These are phyloP conservation scores for Allantophomopsis lycopodina DNA, from an alignment of 2,329 filamentous ascomycete genomes.

Conservation along the genomic window DNA sequence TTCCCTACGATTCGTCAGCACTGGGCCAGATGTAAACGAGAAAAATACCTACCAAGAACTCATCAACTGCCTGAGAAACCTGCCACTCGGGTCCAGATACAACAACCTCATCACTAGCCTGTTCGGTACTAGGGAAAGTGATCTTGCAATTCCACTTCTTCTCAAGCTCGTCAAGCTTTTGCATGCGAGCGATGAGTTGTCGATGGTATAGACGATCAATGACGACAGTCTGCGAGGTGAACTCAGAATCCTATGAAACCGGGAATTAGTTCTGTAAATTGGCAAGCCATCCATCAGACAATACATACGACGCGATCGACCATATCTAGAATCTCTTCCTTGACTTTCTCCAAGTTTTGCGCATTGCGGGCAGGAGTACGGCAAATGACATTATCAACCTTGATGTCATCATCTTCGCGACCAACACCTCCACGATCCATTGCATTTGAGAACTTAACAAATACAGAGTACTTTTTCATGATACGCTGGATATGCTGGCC, in stretches of 20 bases:
- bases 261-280: conserved; percentile 21
- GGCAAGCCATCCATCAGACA: neutral
- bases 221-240: conserved; percentile 84
- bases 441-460: conserved; percentile 98
- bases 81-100: conserved; percentile 97
- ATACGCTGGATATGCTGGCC: conserved; percentile 98
- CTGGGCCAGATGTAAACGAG: neutral
- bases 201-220: conserved; percentile 94
- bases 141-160: conserved; percentile 99
- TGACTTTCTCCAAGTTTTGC: conserved; percentile 90
- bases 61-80: conserved; percentile 91
- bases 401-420: conserved; percentile 94
- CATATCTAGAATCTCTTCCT: conserved; percentile 99
- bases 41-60: conserved; percentile 57
- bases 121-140: conserved; percentile 92
- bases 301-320: conserved; percentile 45
- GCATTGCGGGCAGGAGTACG: conserved; percentile 94
- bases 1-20: conserved; percentile 45
- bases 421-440: conserved; percentile 91
- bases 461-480: conserved; percentile 99
- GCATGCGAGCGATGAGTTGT: conserved; percentile 76
- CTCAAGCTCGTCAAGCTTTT: conserved; percentile 86
- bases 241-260: conserved; percentile 60
- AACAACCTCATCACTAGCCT: conserved; percentile 90
- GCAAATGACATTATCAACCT: conserved; percentile 98